Evolutionary conservation across 2,329 filamentous ascomycete species (phyloP).

Genomic region (Botrytis deweyae): DNA sequence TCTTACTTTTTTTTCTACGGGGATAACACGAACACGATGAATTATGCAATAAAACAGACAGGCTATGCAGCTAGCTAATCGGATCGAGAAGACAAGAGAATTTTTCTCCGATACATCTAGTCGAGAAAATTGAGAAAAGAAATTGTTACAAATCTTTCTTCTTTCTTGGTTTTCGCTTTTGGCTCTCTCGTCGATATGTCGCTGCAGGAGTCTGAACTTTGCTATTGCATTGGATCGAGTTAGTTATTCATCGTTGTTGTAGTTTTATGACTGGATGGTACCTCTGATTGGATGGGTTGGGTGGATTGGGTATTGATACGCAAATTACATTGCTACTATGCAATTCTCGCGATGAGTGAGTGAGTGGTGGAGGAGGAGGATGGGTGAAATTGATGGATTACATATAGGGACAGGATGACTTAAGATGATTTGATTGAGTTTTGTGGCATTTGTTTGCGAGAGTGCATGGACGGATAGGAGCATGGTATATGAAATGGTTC

Average conservation of each 20-base stretch:
- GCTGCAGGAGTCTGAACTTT: neutral
- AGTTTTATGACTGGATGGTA: conserved; percentile 12
- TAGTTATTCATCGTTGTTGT: conserved; percentile 17
- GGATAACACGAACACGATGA: conserved; percentile 16
- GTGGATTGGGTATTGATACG: conserved; percentile 1
- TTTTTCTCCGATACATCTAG: neutral
- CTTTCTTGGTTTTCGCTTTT: neutral
- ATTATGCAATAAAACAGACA: conserved; percentile 7
- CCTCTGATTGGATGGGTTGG: neutral
- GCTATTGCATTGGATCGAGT: neutral
- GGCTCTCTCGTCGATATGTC: neutral
- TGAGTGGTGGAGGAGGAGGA: neutral
- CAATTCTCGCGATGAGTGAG: neutral
- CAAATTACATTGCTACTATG: neutral
- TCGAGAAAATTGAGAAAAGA: neutral
- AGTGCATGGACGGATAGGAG: neutral
- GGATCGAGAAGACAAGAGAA: neutral
- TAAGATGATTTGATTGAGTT: neutral
- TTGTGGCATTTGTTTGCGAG: conserved; percentile 16
- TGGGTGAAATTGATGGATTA: conserved; percentile 15
- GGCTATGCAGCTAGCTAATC: neutral
- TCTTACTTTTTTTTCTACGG: conserved; percentile 5
- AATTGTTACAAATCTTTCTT: neutral
- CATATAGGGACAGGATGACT: neutral
- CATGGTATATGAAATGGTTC: conserved; percentile 8